These are phyloP conservation scores for Daldinia vernicosa DNA, from an alignment of 495 filamentous ascomycete species.

Conservation along the genomic window DNA sequence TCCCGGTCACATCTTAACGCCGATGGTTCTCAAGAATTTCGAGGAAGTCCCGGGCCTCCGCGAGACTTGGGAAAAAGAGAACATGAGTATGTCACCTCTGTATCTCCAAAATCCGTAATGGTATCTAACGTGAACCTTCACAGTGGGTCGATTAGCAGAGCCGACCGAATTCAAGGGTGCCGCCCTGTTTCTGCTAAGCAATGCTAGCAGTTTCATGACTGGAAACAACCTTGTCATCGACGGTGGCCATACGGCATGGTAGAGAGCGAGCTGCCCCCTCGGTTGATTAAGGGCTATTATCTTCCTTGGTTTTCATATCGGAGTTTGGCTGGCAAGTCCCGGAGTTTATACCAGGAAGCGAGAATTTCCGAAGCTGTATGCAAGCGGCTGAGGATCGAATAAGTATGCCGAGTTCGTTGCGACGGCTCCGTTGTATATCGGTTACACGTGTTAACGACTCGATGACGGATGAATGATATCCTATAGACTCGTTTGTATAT, in stretches of 20 bases:
- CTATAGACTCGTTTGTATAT: conserved; percentile 20
- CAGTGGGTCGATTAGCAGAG: conserved; percentile 65
- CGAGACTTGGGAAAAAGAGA: conserved; percentile 71
- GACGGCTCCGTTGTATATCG: conserved; percentile 4
- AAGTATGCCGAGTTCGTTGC: not conserved
- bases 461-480: conserved; percentile 21
- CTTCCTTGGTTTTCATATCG: conserved; percentile 5
- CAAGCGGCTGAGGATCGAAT: not conserved
- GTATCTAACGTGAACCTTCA: conserved; percentile 10
- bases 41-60: conserved; percentile 67
- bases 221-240: conserved; percentile 68
- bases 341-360: conserved; percentile 9
- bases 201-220: conserved; percentile 77
- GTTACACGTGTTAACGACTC: conserved; percentile 10
- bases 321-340: conserved; percentile 10
- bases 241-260: conserved; percentile 65
- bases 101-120: not conserved
- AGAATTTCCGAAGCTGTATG: conserved; percentile 1
- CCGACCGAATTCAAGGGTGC: conserved; percentile 74
- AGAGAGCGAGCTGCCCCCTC: conserved; percentile 2
- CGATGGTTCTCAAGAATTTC: conserved; percentile 75
- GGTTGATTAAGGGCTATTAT: not conserved
- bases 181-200: conserved; percentile 64
- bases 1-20: conserved; percentile 76
- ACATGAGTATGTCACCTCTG: conserved; percentile 59